Evolutionary conservation across 805 yeast species (phyloP), one percentile per base, ranked within the genome.

Genomic region (Candida golubevii): DNA sequence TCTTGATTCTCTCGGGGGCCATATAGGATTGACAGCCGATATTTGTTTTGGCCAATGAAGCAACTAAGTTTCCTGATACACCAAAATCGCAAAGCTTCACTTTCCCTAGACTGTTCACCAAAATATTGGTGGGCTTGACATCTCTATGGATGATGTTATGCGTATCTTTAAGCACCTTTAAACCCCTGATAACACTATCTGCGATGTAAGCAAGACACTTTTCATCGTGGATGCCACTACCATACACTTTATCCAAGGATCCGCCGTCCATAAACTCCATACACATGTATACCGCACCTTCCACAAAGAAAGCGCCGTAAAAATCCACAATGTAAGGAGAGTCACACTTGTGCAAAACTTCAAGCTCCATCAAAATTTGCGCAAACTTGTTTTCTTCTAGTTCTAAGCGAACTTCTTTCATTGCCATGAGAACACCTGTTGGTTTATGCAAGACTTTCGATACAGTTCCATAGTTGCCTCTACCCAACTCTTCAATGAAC

Each of bases 191-290:
- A 7, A 89, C 95, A 41, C 85, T 75, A 54, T 83, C 84, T 4
- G 96, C 79, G 37, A 90, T 83, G 54, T 77, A 80, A 2, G 95
- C 95, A 46, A 91, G 69, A 50, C 84, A 83, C 7, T 81, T 78
- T 61, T 91, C 99, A 50, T 83, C 85, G 29, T 85, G 71, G 12
- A 70, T 60, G 3, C 76, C 75, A 27, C 63, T 62, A 4, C 81
- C 84, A 63, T 89, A 91, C 12, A 90, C 74, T 59, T 85, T 87
- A 65, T 91, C 97, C 47, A 91, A 68, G 0, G 97, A 88, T 0
- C 97, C 96, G 38, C 96, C 97, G 63, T 88, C 95, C 99, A 91
- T 91, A 63, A 82, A 88, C 67, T 91, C 99, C 78, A 91, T 91
- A 67, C 98, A 93, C 88, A 91, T 88, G 67, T 90, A 93, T 26